Conservation (phyloP, 73 alveolate species). For the Paramecium primaurelia region DNA sequence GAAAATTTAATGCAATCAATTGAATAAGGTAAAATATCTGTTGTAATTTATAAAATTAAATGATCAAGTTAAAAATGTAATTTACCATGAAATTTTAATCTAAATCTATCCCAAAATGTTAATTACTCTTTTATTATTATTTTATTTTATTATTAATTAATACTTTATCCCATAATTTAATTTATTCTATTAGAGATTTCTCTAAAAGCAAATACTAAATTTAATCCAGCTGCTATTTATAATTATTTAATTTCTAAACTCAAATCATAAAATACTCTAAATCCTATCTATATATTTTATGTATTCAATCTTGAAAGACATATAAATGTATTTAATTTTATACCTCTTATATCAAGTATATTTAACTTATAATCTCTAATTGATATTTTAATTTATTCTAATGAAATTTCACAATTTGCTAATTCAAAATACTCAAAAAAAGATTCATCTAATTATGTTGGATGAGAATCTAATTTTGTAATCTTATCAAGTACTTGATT, state of each 20-base stretch:
- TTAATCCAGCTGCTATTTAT: background rate
- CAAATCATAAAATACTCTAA: slow-evolving; percentile 30
- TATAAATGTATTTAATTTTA: background rate
- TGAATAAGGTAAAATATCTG: background rate
- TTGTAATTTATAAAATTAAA: background rate
- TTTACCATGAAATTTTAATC: slow-evolving; percentile 33
- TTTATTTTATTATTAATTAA: background rate
- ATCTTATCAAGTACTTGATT: slow-evolving; percentile 23
- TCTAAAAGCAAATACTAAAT: background rate
- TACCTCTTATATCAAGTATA: background rate
- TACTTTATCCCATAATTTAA: background rate
- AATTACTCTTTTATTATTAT: background rate
- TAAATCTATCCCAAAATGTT: slow-evolving; percentile 43
- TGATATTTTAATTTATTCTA: background rate
- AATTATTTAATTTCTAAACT: background rate
- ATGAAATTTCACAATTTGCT: background rate
- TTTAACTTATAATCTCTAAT: background rate
- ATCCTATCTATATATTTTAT: background rate
- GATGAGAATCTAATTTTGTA: slow-evolving; percentile 16
- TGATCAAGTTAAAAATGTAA: background rate
- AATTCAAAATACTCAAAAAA: slow-evolving; percentile 18
- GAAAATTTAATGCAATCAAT: background rate
- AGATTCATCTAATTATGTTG: background rate
- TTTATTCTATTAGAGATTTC: background rate
- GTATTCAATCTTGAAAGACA: slow-evolving; percentile 19